Conservation (phyloP, 805 yeast species). For the Candida germanica region DNA sequence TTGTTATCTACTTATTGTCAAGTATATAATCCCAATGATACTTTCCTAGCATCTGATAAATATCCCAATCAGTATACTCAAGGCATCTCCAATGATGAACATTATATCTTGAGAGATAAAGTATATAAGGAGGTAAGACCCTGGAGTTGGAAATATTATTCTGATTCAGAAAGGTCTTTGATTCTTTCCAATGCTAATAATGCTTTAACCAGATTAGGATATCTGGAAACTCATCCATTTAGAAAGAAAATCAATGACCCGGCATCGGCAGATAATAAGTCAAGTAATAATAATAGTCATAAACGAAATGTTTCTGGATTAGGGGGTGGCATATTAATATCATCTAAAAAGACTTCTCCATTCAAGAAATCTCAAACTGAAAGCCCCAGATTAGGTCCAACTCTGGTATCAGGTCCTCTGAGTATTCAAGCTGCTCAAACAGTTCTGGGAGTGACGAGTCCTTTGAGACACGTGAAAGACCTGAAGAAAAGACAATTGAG, state of each 20-base stretch:
- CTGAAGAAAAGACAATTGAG: conserved; percentile 9
- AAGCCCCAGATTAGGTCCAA: conserved; percentile 11
- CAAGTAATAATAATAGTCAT: not conserved
- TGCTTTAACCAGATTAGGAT: conserved; percentile 42
- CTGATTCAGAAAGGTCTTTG: conserved; percentile 28
- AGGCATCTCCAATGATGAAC: conserved; percentile 1
- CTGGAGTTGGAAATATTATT: conserved; percentile 33
- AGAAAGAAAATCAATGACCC: conserved; percentile 28
- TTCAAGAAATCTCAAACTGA: conserved; percentile 17
- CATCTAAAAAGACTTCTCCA: conserved; percentile 12
- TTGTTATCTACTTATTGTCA: conserved; percentile 28
- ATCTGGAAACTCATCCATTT: conserved; percentile 42
- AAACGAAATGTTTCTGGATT: conserved; percentile 9
- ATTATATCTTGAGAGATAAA: conserved; percentile 39
- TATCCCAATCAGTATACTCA: conserved; percentile 18
- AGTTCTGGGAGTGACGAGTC: conserved; percentile 2
- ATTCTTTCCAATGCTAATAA: conserved; percentile 32
- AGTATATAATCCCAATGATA: conserved; percentile 27
- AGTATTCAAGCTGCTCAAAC: too few species aligned
- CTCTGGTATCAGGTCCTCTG: not conserved
- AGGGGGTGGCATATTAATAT: conserved; percentile 22
- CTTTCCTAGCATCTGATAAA: conserved; percentile 29
- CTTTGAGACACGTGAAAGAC: conserved; percentile 1
- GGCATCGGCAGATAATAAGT: not conserved
- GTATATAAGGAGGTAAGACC: conserved; percentile 39